Conservation (phyloP, 176 grass and related monocot species). For the Eragrostis curvula region DNA sequence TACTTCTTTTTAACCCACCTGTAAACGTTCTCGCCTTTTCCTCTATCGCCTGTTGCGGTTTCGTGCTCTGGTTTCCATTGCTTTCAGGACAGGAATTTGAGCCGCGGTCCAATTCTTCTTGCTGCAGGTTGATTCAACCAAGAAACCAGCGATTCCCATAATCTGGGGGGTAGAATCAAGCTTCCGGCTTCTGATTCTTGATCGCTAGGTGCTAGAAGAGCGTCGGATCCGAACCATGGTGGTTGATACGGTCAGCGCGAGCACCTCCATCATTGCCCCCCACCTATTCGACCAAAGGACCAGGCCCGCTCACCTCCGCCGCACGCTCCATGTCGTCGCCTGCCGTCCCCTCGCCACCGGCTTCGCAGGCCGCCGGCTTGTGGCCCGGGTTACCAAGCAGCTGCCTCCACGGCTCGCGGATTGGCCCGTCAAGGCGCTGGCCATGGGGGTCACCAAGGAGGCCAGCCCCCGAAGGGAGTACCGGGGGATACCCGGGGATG, state of each 20-base stretch:
- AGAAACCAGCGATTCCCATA: not conserved
- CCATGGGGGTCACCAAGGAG: constrained; percentile 68
- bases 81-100: not conserved
- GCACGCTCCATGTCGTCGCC: constrained; percentile 46
- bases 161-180: not conserved
- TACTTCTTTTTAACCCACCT: no score
- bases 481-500: constrained; percentile 57
- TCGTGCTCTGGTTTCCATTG: not conserved
- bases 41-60: not conserved
- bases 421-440: constrained; percentile 56
- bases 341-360: constrained; percentile 41
- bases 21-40: not conserved
- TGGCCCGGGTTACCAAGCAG: constrained; percentile 27
- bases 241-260: constrained; percentile 75
- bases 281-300: constrained; percentile 61
- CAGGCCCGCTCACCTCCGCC: constrained; percentile 29
- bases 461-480: constrained; percentile 51
- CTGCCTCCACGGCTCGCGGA: constrained; percentile 31
- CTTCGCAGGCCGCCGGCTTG: constrained; percentile 57
- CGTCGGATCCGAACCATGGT: constrained; percentile 54
- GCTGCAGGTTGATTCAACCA: constrained; percentile 31
- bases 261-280: constrained; percentile 70
- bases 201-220: not conserved
- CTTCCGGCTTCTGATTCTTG: constrained; percentile 4
- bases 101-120: not conserved